These are phyloP conservation scores for Malus orientalis DNA, from an alignment of 306 rosid species.

Conservation along the genomic window DNA sequence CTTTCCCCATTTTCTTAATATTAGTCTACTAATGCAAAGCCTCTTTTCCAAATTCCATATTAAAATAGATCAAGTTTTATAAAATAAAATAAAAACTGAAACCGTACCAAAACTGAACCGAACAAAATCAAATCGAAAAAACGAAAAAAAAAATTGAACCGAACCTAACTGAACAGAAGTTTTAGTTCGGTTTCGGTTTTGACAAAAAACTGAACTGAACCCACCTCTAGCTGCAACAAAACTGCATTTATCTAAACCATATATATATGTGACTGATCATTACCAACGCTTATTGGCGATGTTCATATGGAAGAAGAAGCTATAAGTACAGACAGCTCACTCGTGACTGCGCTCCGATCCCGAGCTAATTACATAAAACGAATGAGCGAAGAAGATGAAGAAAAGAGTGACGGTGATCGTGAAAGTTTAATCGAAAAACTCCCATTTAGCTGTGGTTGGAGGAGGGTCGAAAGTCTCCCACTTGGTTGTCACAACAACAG, in stretches of 20 bases:
- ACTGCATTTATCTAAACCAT: neutral
- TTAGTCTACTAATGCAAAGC: no score
- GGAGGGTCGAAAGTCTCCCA: slow-evolving; percentile 74
- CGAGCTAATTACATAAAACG: slow-evolving; percentile 1
- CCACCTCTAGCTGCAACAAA: neutral
- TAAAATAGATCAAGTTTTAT: no score
- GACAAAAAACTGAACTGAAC: no score
- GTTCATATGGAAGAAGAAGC: neutral
- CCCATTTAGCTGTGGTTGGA: slow-evolving; percentile 30
- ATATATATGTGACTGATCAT: neutral
- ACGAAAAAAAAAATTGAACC: no score
- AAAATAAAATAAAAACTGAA: no score
- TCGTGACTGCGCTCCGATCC: neutral
- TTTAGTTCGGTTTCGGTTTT: no score
- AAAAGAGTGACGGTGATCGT: neutral
- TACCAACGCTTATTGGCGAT: slow-evolving; percentile 1
- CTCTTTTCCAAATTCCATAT: no score
- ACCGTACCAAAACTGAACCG: no score
- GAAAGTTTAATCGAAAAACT: slow-evolving; percentile 22
- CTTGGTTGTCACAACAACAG: slow-evolving; percentile 55
- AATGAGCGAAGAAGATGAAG: neutral
- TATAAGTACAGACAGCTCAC: neutral
- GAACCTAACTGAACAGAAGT: no score
- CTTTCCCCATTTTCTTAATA: no score
- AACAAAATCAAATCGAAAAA: no score